Base-by-base conservation (phyloP, 1,139 yeast genomes). In the Saccharomyces uvarum region DNA sequence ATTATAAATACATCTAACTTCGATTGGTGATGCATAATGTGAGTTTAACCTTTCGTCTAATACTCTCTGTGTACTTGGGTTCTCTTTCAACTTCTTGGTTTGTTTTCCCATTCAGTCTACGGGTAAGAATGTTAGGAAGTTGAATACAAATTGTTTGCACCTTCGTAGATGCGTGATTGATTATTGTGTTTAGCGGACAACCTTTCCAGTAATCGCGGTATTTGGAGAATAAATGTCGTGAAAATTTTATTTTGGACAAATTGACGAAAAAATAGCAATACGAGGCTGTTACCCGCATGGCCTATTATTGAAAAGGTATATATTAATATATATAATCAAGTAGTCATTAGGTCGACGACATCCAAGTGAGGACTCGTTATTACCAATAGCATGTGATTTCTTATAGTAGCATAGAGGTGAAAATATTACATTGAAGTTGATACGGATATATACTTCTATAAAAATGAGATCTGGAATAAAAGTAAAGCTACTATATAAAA, bases 1-100 rank as follows among this genome's bases (percentile, higher is more conserved):
- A 68, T 67, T 38, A 67, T 63, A 51, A 68, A 67, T 2, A 67
- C 63, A 57, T 68, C 71, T 48, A 67, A 59, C 53, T 65, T 65
- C 2, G 62, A 58, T 57, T 67, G 70, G 54, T 65, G 68, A 54
- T 66, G 70, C 59, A 66, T 59, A 29, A 62, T 57, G 31, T 32
- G 26, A 21, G 14, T 49, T 11, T 21, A 31, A 31, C 21, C 29
- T 49, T 49, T 49, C 26, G 26, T 49, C 26, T 11, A 49, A 32
- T 33, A 28, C 21, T 21, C 32, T 48, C 9, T 14, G 29, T 27
- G 32, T 29, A 16, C 16, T 32, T 16, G n/a, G 33, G 42, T 11
- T 19, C 4, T 27, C 16, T 48, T 48, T 49, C 13, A 33, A 4
- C 16, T 38, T 38, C 44, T 14, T 38, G 44, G 26, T 38, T 28